phyloP scores from a whole-genome alignment of 345 rosid species.

The Conringia planisiliqua region DNA sequence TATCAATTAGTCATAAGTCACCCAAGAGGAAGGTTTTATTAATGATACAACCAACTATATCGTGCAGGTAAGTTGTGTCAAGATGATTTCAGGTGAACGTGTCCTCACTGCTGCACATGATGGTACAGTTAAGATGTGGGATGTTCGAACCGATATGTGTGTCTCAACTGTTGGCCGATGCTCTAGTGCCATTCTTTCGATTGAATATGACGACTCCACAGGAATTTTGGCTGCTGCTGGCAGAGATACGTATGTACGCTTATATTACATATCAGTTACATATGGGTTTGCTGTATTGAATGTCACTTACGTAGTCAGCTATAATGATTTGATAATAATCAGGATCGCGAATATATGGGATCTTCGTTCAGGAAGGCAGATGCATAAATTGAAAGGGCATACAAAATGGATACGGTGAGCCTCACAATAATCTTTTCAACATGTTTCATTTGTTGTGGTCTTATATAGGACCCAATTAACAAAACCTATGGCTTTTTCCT shows the following conservation, averaged over 20 bases:
- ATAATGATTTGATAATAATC: slow-evolving; percentile 34
- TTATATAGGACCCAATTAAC: background rate
- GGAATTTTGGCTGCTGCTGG: slow-evolving; percentile 97
- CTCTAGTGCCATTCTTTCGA: slow-evolving; percentile 82
- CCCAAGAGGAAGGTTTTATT: background rate
- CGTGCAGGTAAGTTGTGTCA: slow-evolving; percentile 78
- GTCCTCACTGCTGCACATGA: slow-evolving; percentile 91
- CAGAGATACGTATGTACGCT: slow-evolving; percentile 82
- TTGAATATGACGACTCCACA: slow-evolving; percentile 96
- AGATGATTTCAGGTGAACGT: slow-evolving; percentile 95
- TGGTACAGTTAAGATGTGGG: slow-evolving; percentile 99
- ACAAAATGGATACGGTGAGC: slow-evolving; percentile 95
- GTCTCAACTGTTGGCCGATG: slow-evolving; percentile 99
- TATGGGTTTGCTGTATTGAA: background rate
- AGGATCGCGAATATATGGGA: slow-evolving; percentile 97
- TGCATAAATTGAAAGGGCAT: slow-evolving; percentile 96
- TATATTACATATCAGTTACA: background rate
- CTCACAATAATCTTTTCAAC: slow-evolving; percentile 15
- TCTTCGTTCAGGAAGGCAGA: slow-evolving; percentile 94
- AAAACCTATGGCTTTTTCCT: background rate
- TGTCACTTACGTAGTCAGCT: background rate
- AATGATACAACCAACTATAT: background rate
- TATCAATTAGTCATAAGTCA: slow-evolving; percentile 11
- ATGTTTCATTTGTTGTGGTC: background rate
- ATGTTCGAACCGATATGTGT: slow-evolving; percentile 94